Conservation (phyloP, 73 alveolate genomes). For the Paramecium caudatum region DNA sequence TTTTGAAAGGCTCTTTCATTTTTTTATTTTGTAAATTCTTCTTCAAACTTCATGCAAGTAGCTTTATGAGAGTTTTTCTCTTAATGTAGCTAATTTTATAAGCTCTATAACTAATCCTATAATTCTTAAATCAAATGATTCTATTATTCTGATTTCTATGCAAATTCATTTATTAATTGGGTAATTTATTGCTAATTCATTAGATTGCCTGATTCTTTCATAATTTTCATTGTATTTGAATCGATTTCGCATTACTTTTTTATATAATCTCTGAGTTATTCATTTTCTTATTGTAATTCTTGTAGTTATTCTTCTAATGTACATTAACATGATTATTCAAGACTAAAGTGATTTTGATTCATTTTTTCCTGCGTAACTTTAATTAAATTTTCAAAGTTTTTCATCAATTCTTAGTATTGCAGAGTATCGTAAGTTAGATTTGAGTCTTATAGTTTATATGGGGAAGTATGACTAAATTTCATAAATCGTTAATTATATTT, state of each 20-base stretch:
- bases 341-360: background rate
- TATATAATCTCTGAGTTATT: background rate
- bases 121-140: background rate
- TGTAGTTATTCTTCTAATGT: slow-evolving; percentile 9
- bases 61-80: no score
- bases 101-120: no score
- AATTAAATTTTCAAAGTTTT: slow-evolving; percentile 27
- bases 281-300: background rate
- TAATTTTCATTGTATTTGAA: no score
- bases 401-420: slow-evolving; percentile 14
- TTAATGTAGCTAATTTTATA: no score
- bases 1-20: slow-evolving; percentile 9
- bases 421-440: slow-evolving; percentile 6
- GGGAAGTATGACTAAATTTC: slow-evolving; percentile 16
- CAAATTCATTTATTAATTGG: background rate
- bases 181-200: background rate
- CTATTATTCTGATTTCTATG: background rate
- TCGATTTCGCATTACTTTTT: no score
- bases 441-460: slow-evolving; percentile 13
- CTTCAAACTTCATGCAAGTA: no score
- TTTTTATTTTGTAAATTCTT: slow-evolving; percentile 8
- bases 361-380: slow-evolving; percentile 25
- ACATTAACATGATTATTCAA: slow-evolving; percentile 12
- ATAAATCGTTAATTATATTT: slow-evolving; percentile 45
- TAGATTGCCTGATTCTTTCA: no score